phyloP scores from a whole-genome alignment of 1,139 yeast species.

The Pichia sp. region DNA sequence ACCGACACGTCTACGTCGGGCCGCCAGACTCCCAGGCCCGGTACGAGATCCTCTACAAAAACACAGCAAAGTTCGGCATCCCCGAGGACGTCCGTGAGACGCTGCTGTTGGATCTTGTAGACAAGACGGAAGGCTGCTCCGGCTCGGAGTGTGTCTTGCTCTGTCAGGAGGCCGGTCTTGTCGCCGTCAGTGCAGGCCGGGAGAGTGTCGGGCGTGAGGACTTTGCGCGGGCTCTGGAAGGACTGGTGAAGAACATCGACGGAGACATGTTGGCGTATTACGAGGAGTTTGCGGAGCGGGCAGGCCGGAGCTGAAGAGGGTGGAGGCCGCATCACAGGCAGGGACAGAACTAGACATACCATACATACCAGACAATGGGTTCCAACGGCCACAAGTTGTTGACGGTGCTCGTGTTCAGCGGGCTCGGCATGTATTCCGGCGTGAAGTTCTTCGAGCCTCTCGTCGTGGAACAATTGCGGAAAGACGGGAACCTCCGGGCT shows the following conservation, averaged over 20 bases:
- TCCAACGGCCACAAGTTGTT: conserved; percentile 16
- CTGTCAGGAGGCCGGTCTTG: conserved; percentile 90
- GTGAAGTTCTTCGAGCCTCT: conserved; percentile 71
- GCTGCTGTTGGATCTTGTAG: conserved; percentile 51
- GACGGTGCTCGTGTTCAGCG: conserved; percentile 24
- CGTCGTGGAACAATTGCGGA: conserved; percentile 60
- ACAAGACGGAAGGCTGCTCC: conserved; percentile 77
- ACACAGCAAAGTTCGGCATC: conserved; percentile 55
- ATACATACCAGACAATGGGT: conserved; percentile 2
- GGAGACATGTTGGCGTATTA: conserved; percentile 78
- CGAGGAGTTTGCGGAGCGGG: conserved; percentile 50
- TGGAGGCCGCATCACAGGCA: conserved; percentile 12
- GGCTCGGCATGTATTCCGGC: conserved; percentile 41
- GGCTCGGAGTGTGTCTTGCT: conserved; percentile 93
- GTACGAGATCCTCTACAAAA: conserved; percentile 65
- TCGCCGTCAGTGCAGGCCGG: conserved; percentile 53
- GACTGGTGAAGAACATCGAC: conserved; percentile 74
- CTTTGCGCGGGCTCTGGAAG: conserved; percentile 64
- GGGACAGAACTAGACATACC: background rate
- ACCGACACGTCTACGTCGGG: conserved; percentile 83
- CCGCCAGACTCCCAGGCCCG: conserved; percentile 87
- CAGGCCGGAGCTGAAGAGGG: conserved; percentile 20
- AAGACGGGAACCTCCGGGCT: conserved; percentile 61
- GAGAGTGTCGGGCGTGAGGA: conserved; percentile 52
- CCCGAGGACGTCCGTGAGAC: conserved; percentile 37